Evolutionary conservation across 78 protist species (phyloP).

Genomic region (Pigoraptor vietnamica): DNA sequence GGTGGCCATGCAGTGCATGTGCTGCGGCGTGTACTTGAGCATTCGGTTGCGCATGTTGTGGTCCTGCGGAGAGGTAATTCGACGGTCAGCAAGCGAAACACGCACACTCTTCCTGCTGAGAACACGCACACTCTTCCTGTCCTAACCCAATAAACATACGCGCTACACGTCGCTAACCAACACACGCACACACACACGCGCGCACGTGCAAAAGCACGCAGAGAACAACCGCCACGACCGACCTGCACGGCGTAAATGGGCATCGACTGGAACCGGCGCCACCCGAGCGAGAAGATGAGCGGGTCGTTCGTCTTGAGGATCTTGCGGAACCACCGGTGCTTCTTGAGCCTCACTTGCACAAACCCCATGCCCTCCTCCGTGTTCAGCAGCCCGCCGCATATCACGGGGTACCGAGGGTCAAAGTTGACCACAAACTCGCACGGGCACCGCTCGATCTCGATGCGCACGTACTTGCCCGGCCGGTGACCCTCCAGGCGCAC

Average conservation of each 20-base stretch:
- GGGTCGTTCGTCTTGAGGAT: conserved; percentile 96
- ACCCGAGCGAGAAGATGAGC: conserved; percentile 91
- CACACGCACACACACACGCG: not conserved
- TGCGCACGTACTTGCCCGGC: conserved; percentile 87
- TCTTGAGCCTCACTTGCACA: conserved; percentile 80
- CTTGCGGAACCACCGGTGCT: conserved; percentile 93
- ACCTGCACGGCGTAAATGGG: conserved; percentile 9
- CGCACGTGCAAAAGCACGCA: not conserved
- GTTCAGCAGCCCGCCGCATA: conserved; percentile 89
- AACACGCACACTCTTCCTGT: no score
- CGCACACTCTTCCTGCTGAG: no score
- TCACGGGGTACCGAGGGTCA: conserved; percentile 75
- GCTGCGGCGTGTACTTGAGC: conserved; percentile 97
- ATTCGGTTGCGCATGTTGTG: conserved; percentile 74
- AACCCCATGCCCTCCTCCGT: conserved; percentile 86
- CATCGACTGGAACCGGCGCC: conserved; percentile 85
- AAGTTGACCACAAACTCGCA: conserved; percentile 84
- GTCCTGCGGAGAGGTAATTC: conserved; percentile 59
- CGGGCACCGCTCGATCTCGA: conserved; percentile 74
- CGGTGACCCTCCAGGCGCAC: conserved; percentile 27
- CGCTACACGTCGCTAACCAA: no score
- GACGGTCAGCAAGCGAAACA: no score
- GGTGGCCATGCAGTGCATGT: conserved; percentile 94
- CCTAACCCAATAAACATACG: no score
- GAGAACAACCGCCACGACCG: not conserved